A percentile compares a stretch with the other conserved stretches of the same genome.
These are phyloP conservation scores for Sporothrix curviconia DNA, from an alignment of 2,329 filamentous ascomycete genomes.

Conservation along the genomic window DNA sequence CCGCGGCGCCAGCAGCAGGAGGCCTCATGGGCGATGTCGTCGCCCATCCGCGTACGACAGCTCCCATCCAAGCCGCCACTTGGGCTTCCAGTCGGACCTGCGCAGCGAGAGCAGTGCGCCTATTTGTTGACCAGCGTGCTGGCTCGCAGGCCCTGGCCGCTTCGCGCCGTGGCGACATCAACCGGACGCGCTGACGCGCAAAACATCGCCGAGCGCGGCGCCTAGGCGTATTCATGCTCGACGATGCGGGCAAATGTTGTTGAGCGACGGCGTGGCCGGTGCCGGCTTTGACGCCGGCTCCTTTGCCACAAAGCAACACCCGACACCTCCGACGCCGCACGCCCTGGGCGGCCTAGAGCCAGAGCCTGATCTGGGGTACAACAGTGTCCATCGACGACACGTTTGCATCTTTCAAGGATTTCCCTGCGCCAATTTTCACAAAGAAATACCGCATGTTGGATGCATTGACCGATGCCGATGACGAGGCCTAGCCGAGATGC, in stretches of 20 bases:
- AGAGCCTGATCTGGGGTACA: conserved; percentile 90
- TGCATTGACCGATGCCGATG: conserved; percentile 72
- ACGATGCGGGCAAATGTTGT: conserved; percentile 52
- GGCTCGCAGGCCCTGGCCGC: conserved; percentile 50
- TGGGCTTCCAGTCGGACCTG: conserved; percentile 57
- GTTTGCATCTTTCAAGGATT: conserved; percentile 81
- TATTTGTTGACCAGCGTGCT: conserved; percentile 68
- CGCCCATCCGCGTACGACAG: conserved; percentile 88
- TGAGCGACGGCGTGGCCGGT: conserved; percentile 41
- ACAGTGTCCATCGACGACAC: conserved; percentile 92
- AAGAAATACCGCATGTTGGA: conserved; percentile 91
- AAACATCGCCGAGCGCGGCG: conserved; percentile 42
- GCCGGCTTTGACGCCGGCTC: conserved; percentile 52
- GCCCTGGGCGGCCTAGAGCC: conserved; percentile 73
- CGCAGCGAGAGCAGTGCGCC: conserved; percentile 76
- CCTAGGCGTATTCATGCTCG: conserved; percentile 50
- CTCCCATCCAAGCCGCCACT: conserved; percentile 69
- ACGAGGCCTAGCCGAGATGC: conserved; percentile 61
- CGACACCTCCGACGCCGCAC: conserved; percentile 86
- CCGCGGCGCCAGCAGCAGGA: conserved; percentile 59
- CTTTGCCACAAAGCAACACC: conserved; percentile 62
- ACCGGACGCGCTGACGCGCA: conserved; percentile 62
- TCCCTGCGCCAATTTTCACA: conserved; percentile 84
- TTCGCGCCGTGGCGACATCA: conserved; percentile 71
- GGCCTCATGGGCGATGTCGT: conserved; percentile 55